These are phyloP conservation scores for Clarireedia paspali DNA, from an alignment of 2,329 filamentous ascomycete genomes.

Conservation along the genomic window DNA sequence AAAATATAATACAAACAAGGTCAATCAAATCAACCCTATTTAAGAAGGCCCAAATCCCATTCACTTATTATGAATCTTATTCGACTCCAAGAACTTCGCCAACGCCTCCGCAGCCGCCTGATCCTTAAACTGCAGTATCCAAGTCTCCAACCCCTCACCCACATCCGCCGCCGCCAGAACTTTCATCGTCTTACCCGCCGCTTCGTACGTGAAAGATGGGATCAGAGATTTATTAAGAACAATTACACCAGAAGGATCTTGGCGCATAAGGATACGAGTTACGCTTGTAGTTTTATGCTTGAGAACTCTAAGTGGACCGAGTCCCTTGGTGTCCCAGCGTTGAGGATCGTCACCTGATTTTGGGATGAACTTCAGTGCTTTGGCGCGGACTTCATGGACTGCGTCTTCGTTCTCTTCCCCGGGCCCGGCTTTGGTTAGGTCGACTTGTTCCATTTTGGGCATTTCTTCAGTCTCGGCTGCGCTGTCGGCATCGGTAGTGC, in stretches of 20 bases:
- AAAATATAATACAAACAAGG: background rate
- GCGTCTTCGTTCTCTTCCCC: constrained; percentile 67
- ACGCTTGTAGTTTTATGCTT: constrained; percentile 63
- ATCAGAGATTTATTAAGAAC: constrained; percentile 64
- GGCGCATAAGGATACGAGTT: constrained; percentile 62
- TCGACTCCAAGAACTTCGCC: constrained; percentile 16
- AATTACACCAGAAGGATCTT: constrained; percentile 67
- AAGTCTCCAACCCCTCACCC: constrained; percentile 56
- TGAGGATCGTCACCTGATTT: constrained; percentile 42
- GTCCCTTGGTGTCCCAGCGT: constrained; percentile 61
- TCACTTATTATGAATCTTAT: constrained; percentile 3
- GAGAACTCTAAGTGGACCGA: constrained; percentile 65
- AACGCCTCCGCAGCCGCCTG: constrained; percentile 42
- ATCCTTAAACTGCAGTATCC: constrained; percentile 64
- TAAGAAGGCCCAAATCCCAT: background rate
- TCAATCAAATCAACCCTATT: background rate
- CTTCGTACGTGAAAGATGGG: constrained; percentile 53
- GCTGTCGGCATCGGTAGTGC: constrained; percentile 27
- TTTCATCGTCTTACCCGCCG: constrained; percentile 52
- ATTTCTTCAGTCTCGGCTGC: constrained; percentile 33
- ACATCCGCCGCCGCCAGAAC: constrained; percentile 49
- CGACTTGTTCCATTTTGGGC: constrained; percentile 56
- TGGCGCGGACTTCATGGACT: constrained; percentile 63
- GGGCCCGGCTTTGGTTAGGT: constrained; percentile 57
- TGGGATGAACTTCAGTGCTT: constrained; percentile 55